phyloP scores from a whole-genome alignment of 192 early-diverging fungal genomes.

The Backusella tarrabulga region DNA sequence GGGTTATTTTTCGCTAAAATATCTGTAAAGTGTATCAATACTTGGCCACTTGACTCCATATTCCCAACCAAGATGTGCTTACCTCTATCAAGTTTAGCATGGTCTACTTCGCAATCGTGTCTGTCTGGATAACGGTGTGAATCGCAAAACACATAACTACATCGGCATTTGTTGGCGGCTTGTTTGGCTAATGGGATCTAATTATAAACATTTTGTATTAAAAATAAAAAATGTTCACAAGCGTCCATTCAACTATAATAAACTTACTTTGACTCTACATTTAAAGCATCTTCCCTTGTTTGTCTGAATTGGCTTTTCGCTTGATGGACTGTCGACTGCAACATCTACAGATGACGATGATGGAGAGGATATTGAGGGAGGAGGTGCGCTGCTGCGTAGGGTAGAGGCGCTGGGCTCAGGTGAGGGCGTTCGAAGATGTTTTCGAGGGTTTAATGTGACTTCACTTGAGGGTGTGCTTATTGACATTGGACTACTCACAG shows the following conservation, averaged over 20 bases:
- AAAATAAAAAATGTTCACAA: neutral
- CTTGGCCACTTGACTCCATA: neutral
- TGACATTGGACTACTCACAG: neutral
- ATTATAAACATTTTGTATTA: slow-evolving; percentile 5
- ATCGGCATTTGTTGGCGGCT: slow-evolving; percentile 76
- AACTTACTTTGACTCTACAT: slow-evolving; percentile 60
- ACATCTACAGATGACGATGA: slow-evolving; percentile 25
- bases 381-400: slow-evolving; percentile 2
- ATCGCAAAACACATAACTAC: slow-evolving; percentile 79
- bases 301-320: slow-evolving; percentile 52
- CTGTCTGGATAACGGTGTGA: slow-evolving; percentile 67
- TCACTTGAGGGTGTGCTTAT: neutral
- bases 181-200: slow-evolving; percentile 75
- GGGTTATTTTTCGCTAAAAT: slow-evolving; percentile 74
- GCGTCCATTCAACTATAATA: neutral
- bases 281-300: slow-evolving; percentile 73
- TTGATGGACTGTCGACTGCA: slow-evolving; percentile 23
- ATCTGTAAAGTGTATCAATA: slow-evolving; percentile 30
- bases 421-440: slow-evolving; percentile 13
- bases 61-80: neutral
- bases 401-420: slow-evolving; percentile 5
- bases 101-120: slow-evolving; percentile 80
- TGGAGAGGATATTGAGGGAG: slow-evolving; percentile 28
- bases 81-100: slow-evolving; percentile 65
- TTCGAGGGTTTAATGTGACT: slow-evolving; percentile 3